Evolutionary conservation across 768 basidiomycete species (phyloP).

Genomic region (Lactarius sp.): DNA sequence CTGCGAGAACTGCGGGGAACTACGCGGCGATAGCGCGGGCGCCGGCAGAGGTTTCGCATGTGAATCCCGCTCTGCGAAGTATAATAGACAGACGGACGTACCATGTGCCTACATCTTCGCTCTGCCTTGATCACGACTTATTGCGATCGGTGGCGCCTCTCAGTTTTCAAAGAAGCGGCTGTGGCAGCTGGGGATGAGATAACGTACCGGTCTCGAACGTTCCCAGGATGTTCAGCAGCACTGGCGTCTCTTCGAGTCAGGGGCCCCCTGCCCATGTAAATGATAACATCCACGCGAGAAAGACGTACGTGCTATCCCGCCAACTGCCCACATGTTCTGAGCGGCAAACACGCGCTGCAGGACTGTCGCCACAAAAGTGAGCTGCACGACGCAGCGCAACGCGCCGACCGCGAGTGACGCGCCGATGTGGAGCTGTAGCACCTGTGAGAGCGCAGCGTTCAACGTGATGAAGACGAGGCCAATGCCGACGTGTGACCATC

Average conservation of each 20-base stretch:
- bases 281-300: not conserved
- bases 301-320: conserved; percentile 62
- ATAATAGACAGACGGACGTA: conserved; percentile 29
- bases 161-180: not conserved
- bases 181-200: not conserved
- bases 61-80: not conserved
- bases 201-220: conserved; percentile 68
- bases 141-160: not conserved
- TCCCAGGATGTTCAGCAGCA: conserved; percentile 68
- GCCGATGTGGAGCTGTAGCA: conserved; percentile 65
- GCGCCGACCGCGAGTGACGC: conserved; percentile 64
- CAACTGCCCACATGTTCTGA: conserved; percentile 69
- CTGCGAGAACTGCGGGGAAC: conserved; percentile 63
- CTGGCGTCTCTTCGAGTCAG: conserved; percentile 33
- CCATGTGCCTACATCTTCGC: conserved; percentile 71
- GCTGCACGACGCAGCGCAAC: conserved; percentile 70
- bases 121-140: conserved; percentile 76
- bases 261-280: not conserved
- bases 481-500: conserved; percentile 72
- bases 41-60: not conserved
- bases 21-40: conserved; percentile 25
- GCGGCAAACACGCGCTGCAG: conserved; percentile 72
- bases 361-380: conserved; percentile 65
- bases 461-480: conserved; percentile 73
- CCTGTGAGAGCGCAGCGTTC: conserved; percentile 59